Evolutionary conservation across 2,329 filamentous ascomycete species (phyloP), one percentile per base, ranked within the genome.

Genomic region (Cladophialophora yegresii): DNA sequence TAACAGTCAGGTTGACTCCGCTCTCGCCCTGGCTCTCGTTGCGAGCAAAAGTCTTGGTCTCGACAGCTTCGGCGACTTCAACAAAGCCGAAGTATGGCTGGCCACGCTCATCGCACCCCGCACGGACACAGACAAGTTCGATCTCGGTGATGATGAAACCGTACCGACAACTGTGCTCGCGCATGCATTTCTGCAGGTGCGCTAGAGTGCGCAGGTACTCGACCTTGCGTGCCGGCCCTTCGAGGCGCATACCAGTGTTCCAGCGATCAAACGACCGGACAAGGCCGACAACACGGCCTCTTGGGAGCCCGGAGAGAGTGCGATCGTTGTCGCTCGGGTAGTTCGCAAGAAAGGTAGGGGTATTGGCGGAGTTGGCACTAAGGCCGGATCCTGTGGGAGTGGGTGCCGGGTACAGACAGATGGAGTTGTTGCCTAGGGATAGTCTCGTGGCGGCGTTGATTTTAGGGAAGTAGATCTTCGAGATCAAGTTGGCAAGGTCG

Each of bases 141-240:
- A 96, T 96, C 79, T 97, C 93, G 0, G 92, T 97, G 74, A 97
- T 87, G 77, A 98, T 93, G 82, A 96, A 98, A 61, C 93, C 93
- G 77, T 97, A 98, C 64, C 93, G 88, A 75, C 91, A 96, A 70
- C 88, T 88, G 79, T 96, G 91, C 79, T 96, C 92, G 76, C 93
- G 92, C 92, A 97, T 96, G 73, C 89, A 88, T 74, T 91, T 86
- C 78, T 98, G 93, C 51, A 97, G 82, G 72, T 96, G 91, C 0
- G 92, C 84, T 4, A 98, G 86, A 1, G 91, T 91, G 57, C 90
- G 88, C 22, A 97, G 88, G 80, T 97, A 97, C 77, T 93, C 88
- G 63, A 96, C 91, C 64, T 90, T 89, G 78, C 92, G 90, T 76
- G 92, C 85, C 69, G 93, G 91, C 51, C 88, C 87, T 76, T 96